Conservation (phyloP, 305 asterid species). For the Lippia alba region DNA sequence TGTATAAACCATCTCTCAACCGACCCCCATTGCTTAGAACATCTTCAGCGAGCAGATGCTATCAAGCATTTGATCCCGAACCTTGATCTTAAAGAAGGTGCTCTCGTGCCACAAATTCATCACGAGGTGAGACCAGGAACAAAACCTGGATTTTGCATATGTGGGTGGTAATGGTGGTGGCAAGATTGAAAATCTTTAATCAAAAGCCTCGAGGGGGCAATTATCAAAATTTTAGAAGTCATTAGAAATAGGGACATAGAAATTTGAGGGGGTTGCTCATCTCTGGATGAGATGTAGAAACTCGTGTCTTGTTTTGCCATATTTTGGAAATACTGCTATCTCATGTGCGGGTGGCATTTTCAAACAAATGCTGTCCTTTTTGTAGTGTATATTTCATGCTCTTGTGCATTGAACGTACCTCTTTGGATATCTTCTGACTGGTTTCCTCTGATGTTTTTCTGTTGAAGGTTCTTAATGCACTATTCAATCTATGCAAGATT, state of each 20-base stretch:
- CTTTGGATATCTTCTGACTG: slow-evolving; percentile 32
- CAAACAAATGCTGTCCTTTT: no score
- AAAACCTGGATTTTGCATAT: no score
- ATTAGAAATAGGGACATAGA: neutral
- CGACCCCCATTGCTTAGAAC: slow-evolving; percentile 78
- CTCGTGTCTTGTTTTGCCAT: no score
- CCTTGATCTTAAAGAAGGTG: slow-evolving; percentile 74
- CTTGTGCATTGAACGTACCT: neutral
- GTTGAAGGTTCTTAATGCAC: slow-evolving; percentile 61
- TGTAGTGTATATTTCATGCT: neutral
- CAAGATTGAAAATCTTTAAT: no score
- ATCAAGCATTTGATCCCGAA: slow-evolving; percentile 77
- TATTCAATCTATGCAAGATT: slow-evolving; percentile 73
- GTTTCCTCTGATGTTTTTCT: slow-evolving; percentile 19
- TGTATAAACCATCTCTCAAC: slow-evolving; percentile 78
- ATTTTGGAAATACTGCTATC: no score
- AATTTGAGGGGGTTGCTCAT: neutral
- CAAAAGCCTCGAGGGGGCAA: no score
- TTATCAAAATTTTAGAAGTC: no score
- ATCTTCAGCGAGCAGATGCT: slow-evolving; percentile 85
- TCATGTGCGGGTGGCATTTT: neutral
- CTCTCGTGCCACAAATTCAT: slow-evolving; percentile 70
- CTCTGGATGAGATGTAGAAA: no score
- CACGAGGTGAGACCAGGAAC: slow-evolving; percentile 57
- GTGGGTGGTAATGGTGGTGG: no score